A percentile compares a stretch with the other conserved stretches of the same genome.
phyloP scores from a whole-genome alignment of 1,139 yeast genomes.

The Pichiaceae sp. region DNA sequence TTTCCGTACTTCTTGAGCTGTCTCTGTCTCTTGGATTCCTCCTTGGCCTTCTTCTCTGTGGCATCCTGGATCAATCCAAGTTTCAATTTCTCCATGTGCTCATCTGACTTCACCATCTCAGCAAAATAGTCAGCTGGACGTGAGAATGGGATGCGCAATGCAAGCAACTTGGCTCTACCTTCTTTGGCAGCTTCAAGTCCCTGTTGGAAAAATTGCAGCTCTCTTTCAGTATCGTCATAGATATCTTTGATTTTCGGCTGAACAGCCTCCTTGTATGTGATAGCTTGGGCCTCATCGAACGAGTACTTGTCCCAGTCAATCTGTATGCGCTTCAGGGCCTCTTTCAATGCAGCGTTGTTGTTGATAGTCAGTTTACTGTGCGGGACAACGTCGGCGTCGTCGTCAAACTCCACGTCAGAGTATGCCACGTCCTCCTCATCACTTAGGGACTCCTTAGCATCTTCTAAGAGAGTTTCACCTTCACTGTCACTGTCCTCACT shows the following conservation, averaged over 20 bases:
- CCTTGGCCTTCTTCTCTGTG: conserved; percentile 82
- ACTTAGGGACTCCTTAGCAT: conserved; percentile 31
- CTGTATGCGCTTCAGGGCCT: conserved; percentile 57
- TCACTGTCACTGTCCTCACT: conserved; percentile 36
- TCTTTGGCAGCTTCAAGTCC: conserved; percentile 76
- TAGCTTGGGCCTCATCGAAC: conserved; percentile 77
- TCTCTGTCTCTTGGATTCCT: conserved; percentile 92
- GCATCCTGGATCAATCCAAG: conserved; percentile 77
- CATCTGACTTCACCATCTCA: conserved; percentile 96
- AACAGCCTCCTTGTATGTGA: conserved; percentile 52
- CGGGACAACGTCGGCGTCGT: conserved; percentile 67
- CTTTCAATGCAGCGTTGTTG: conserved; percentile 62
- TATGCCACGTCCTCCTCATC: conserved; percentile 63
- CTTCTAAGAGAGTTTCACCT: conserved; percentile 28
- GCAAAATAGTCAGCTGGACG: conserved; percentile 97
- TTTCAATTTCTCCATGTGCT: conserved; percentile 94
- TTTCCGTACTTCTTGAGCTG: conserved; percentile 95
- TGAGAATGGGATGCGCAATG: conserved; percentile 68
- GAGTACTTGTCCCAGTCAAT: conserved; percentile 66
- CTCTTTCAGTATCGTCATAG: conserved; percentile 90
- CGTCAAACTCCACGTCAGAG: conserved; percentile 58
- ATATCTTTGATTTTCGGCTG: conserved; percentile 73
- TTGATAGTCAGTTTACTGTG: conserved; percentile 79
- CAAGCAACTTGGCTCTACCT: conserved; percentile 56
- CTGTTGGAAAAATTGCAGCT: conserved; percentile 81